Evolutionary conservation across 1,284 basidiomycete species (phyloP), one percentile per base, ranked within the genome.

Genomic region (Cerrena zonata): DNA sequence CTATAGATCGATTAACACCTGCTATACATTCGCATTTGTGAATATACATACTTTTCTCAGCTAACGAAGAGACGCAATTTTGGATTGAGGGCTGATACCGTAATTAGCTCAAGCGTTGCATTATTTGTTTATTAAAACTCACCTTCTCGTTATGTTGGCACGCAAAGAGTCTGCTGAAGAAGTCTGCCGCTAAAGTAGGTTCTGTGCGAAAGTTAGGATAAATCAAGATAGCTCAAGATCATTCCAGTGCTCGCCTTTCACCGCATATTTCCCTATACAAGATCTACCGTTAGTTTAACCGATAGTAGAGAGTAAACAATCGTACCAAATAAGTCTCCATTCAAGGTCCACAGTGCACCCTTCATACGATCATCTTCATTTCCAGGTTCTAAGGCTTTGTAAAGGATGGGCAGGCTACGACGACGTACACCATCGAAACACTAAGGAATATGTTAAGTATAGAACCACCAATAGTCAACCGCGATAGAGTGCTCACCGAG

Each of bases 331-430:
- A 74, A 73, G 13, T 81, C 74, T 24, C 75, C 72, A 57, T 86
- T 86, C 24, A 97, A 69, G 3, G 91, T 86, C 78, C 91, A 93
- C 10, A 97, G 69, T 0, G 93, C 92, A 13, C 91, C 91, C 71
- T 97, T 96, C 82, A 94, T 91, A 40, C 86, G 78, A 66, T 94
- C 91, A 59, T 92, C 90, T 39, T 91, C 89, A 21, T 77, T 79
- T 1, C 86, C 89, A 2, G 85, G 81, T 49, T 82, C 75, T 42
- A 95, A 71, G 0, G 86, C 81, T 30, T 80, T 73, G 59, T 91
- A 84, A 2, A 94, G 69, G 39, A 75, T 69, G 2, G 89, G 79
- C 61, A 86, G 68, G 60, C 82, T 85, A 42, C 75, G 80, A 47
- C 76, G 80, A 59, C 74, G 81, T 59, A 85, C 72, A 5, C 92